Percentiles rank a stretch among this genome's conserved stretches.
Evolutionary conservation across 2,329 filamentous ascomycete species (phyloP).

Genomic region (Talaromyces rugulosus): DNA sequence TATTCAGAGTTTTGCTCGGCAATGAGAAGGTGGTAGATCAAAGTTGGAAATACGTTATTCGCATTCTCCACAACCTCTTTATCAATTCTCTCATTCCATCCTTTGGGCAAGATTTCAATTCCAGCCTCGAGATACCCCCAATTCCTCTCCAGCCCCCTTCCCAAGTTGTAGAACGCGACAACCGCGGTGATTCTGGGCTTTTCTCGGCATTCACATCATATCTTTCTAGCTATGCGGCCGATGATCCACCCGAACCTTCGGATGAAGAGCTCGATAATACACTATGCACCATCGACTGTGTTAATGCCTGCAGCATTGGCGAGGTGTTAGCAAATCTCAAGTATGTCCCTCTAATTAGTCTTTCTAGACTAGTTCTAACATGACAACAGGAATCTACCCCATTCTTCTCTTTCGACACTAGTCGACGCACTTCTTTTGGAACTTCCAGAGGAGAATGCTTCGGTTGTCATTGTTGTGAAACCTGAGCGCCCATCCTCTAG

Average conservation of each 20-base stretch:
- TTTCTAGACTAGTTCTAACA: slow-evolving; percentile 16
- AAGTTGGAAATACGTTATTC: slow-evolving; percentile 63
- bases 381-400: slow-evolving; percentile 60
- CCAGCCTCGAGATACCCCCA: slow-evolving; percentile 65
- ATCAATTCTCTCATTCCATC: slow-evolving; percentile 88
- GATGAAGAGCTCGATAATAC: slow-evolving; percentile 97
- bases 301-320: slow-evolving; percentile 81
- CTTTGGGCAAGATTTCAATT: slow-evolving; percentile 64
- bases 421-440: slow-evolving; percentile 73
- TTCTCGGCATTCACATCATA: slow-evolving; percentile 95
- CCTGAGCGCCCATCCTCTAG: slow-evolving; percentile 67
- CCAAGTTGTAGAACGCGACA: slow-evolving; percentile 84
- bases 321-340: slow-evolving; percentile 78
- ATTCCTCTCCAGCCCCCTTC: slow-evolving; percentile 90
- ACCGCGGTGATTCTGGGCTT: slow-evolving; percentile 76
- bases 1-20: slow-evolving; percentile 85
- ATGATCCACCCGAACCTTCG: slow-evolving; percentile 94
- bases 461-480: slow-evolving; percentile 83
- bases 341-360: slow-evolving; percentile 41
- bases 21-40: slow-evolving; percentile 72
- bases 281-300: slow-evolving; percentile 86
- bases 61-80: slow-evolving; percentile 93
- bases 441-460: slow-evolving; percentile 79
- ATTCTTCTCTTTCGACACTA: slow-evolving; percentile 56
- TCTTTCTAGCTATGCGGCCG: slow-evolving; percentile 96